Conservation (phyloP, 352 stramenopile species). For the Lagenidium sp. region DNA sequence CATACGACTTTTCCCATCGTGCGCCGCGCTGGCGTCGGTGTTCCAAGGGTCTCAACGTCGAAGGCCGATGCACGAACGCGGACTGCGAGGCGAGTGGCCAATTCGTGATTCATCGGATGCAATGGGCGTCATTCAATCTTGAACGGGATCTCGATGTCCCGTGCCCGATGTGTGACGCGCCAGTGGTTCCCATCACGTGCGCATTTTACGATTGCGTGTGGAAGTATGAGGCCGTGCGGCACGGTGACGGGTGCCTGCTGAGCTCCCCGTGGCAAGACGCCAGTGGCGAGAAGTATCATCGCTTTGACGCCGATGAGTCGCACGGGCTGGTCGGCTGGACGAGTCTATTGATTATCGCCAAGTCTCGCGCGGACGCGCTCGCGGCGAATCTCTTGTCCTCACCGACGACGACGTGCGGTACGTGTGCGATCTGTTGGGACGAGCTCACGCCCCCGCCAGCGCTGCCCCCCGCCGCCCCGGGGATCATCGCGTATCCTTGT, state of each 20-base stretch:
- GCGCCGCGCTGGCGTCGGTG: constrained; percentile 9
- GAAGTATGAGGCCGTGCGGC: constrained; percentile 16
- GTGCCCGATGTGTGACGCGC: constrained; percentile 11
- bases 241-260: constrained; percentile 1
- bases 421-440: no score
- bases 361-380: background rate
- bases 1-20: constrained; percentile 3
- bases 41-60: constrained; percentile 19
- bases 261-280: constrained; percentile 15
- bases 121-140: constrained; percentile 15
- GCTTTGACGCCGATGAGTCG: constrained; percentile 12
- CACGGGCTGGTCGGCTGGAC: constrained; percentile 8
- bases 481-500: no score
- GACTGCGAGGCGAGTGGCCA: constrained; percentile 10
- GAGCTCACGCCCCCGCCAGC: no score
- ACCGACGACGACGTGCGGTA: background rate
- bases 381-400: background rate
- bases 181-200: constrained; percentile 14
- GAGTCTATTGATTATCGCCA: constrained; percentile 1
- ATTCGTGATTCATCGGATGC: constrained; percentile 12
- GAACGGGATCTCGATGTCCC: constrained; percentile 1
- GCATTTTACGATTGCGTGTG: constrained; percentile 26
- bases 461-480: no score
- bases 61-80: constrained; percentile 14
- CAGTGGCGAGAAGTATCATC: constrained; percentile 8